phyloP scores from a whole-genome alignment of 768 basidiomycete genomes.

The Lactifluus subvellereus region DNA sequence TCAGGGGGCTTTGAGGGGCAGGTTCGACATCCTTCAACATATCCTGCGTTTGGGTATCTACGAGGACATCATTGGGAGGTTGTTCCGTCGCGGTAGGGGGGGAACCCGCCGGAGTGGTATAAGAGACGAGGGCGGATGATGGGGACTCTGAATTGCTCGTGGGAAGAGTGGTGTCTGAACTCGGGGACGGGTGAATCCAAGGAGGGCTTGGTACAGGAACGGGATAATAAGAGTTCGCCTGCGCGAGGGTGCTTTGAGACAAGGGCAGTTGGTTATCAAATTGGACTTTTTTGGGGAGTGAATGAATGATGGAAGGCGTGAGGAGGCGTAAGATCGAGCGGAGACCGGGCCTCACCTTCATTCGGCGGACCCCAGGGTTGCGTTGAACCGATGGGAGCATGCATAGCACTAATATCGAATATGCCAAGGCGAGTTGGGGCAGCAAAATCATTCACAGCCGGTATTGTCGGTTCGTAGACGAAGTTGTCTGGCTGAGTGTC shows the following conservation, averaged over 20 bases:
- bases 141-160: constrained; percentile 10
- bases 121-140: neutral
- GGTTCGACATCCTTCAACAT: neutral
- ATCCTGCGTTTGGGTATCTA: neutral
- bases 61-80: neutral
- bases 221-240: constrained; percentile 7
- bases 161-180: constrained; percentile 7
- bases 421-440: constrained; percentile 12
- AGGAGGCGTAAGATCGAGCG: neutral
- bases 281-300: neutral
- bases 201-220: constrained; percentile 10
- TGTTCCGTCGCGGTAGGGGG: constrained; percentile 3
- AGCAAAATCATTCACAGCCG: neutral
- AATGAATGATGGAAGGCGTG: neutral
- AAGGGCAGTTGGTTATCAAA: neutral
- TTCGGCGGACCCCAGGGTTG: constrained; percentile 13
- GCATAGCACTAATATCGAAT: constrained; percentile 16
- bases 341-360: neutral
- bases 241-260: constrained; percentile 10
- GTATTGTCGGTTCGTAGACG: neutral
- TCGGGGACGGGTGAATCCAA: constrained; percentile 15
- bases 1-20: constrained; percentile 1
- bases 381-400: neutral
- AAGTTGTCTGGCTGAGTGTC: neutral
- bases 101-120: neutral